Evolutionary conservation across 139 green algal genomes (phyloP).

Genomic region (Chlorella sp.): DNA sequence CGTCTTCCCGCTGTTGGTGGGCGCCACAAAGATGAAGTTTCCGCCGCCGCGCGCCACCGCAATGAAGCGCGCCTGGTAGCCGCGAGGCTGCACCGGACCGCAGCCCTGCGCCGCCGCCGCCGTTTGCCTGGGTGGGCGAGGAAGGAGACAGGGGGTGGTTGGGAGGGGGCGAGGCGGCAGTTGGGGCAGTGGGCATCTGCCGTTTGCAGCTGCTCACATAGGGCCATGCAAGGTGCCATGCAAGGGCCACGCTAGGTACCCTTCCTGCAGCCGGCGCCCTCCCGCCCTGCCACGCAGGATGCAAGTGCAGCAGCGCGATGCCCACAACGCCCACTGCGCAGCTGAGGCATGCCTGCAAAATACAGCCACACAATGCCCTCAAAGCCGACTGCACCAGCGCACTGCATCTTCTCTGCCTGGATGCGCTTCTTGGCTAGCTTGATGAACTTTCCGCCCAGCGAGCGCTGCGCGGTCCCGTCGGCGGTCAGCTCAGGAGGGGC

Average conservation of each 20-base stretch:
- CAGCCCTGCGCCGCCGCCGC: not conserved
- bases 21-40: slow-evolving; percentile 5
- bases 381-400: not conserved
- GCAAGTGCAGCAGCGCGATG: too few species aligned
- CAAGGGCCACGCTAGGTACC: not conserved
- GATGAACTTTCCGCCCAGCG: slow-evolving; percentile 18
- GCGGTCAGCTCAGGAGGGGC: not conserved
- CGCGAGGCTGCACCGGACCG: not conserved
- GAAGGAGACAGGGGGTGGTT: not conserved
- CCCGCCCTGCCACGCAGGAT: too few species aligned
- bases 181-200: too few species aligned
- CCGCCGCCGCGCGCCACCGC: not conserved
- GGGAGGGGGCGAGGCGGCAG: not conserved
- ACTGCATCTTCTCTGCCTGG: not conserved
- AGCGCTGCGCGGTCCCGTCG: not conserved
- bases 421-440: slow-evolving; percentile 4
- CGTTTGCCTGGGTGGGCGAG: not conserved
- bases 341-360: too few species aligned
- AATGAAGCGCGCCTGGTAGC: slow-evolving; percentile 8
- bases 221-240: too few species aligned
- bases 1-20: slow-evolving; percentile 23
- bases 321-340: too few species aligned
- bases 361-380: too few species aligned
- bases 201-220: too few species aligned
- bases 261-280: not conserved